Conservation (phyloP, 2,329 filamentous ascomycete genomes). For the Teratosphaeria gauchensis region DNA sequence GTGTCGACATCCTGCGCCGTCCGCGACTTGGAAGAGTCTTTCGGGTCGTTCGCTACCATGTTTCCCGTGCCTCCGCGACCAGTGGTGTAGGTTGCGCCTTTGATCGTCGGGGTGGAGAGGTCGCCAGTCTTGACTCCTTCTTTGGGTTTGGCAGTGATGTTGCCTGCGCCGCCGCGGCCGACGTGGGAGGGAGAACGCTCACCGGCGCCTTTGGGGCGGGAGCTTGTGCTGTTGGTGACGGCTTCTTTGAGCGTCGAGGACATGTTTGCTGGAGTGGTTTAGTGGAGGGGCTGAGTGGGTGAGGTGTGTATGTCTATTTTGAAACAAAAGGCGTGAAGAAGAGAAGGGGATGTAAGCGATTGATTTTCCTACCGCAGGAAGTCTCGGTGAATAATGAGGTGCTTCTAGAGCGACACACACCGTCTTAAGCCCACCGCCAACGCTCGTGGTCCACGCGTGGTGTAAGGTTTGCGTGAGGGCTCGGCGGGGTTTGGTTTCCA, state of each 20-base stretch:
- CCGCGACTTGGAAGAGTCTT: conserved; percentile 57
- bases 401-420: too few species aligned
- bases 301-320: not conserved
- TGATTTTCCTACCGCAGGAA: not conserved
- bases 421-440: not conserved
- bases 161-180: conserved; percentile 65
- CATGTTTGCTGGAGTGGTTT: not conserved
- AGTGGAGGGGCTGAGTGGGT: not conserved
- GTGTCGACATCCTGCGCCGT: conserved; percentile 73
- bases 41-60: conserved; percentile 68
- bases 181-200: conserved; percentile 29
- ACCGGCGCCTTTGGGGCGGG: not conserved
- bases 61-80: conserved; percentile 79
- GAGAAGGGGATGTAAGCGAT: not conserved
- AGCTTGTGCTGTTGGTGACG: not conserved
- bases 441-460: not conserved
- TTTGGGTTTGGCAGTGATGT: conserved; percentile 33
- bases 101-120: conserved; percentile 73
- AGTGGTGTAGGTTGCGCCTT: conserved; percentile 75
- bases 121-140: conserved; percentile 40
- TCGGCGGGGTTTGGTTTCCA: not conserved
- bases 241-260: not conserved
- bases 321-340: not conserved
- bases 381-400: not conserved
- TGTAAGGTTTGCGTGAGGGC: not conserved